Base-by-base conservation (phyloP, 2,329 filamentous ascomycete genomes). In the Emericellopsis cladophorae region DNA sequence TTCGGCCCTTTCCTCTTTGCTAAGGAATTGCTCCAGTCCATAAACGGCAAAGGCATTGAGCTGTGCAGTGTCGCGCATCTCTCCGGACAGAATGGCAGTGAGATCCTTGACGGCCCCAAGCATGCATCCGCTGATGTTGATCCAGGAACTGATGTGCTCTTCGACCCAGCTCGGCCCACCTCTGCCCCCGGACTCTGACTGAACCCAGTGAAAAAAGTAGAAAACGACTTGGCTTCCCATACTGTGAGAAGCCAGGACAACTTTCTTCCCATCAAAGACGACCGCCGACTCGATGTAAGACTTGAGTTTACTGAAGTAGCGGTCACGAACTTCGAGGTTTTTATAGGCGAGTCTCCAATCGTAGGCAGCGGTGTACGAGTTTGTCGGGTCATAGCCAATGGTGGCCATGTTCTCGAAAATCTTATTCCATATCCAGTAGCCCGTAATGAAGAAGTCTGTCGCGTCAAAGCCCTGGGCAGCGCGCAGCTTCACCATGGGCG, bases 401-500 rank as follows among this genome's bases (percentile, higher is more conserved):
- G 88, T 92, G 0, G 92, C 92, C 40, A 98, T 68, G 54, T 98
- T 98, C 63, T 98, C 92, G 39, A 98, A 71, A 45, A 98, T 95
- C 64, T 96, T 96, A 64, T 86, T 95, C 89, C 89, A 95, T 45
- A 98, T 96, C 92, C 92, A 98, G 63, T 98, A 98, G 9, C 79
- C 79, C 0, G 79, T 83, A 46, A 84, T 82, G 61, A 93, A 92
- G 66, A 98, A 98, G 62, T 98, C 92, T 10, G 92, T 89, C 3
- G 92, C 92, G 60, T 98, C 92, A 52, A 98, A 98, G 2, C 92
- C 92, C 58, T 96, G 92, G 0, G 92, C 89, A 8, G 92, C 87
- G 31, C 92, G 79, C 16, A 98, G 65, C 65, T 96, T 96, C 52
- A 96, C 78, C 11, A 81, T 79, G 0, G 88, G 85, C 2, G 92